Conservation (phyloP, 495 filamentous ascomycete species). For the Neurospora sp. region DNA sequence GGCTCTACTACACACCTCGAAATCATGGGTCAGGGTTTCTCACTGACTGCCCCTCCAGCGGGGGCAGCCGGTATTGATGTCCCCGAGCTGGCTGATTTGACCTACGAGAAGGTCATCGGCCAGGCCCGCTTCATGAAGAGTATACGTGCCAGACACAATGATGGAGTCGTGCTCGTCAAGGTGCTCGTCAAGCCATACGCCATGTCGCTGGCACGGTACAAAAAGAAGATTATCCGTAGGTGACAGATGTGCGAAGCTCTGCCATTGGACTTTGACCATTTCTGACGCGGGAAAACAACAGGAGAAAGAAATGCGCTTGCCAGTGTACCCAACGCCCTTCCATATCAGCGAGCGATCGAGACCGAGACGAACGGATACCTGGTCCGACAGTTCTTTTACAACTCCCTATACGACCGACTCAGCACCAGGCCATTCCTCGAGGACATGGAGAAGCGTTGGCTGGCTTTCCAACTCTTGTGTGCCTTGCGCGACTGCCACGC, state of each 20-base stretch:
- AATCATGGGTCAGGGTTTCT: constrained; percentile 95
- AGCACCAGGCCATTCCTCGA: constrained; percentile 96
- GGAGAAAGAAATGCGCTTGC: constrained; percentile 70
- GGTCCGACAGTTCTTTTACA: constrained; percentile 92
- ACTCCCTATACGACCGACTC: constrained; percentile 93
- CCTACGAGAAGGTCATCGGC: constrained; percentile 88
- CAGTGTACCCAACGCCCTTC: constrained; percentile 83
- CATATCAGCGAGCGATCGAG: constrained; percentile 82
- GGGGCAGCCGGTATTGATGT: constrained; percentile 90
- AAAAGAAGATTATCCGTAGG: constrained; percentile 63
- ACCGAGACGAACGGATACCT: constrained; percentile 86
- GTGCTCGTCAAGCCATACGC: constrained; percentile 85
- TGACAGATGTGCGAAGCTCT: not conserved
- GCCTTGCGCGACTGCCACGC: constrained; percentile 87
- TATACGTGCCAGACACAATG: constrained; percentile 76
- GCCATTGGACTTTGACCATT: not conserved
- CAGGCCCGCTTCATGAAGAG: constrained; percentile 96
- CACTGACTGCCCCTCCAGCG: constrained; percentile 77
- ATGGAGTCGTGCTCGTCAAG: constrained; percentile 88
- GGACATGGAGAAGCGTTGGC: constrained; percentile 97
- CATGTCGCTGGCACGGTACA: constrained; percentile 68
- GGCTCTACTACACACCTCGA: constrained; percentile 4
- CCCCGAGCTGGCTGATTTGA: constrained; percentile 77
- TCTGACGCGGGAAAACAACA: constrained; percentile 26
- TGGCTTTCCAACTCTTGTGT: constrained; percentile 91